These are phyloP conservation scores for Mycocalia duriaeana DNA, from an alignment of 1,284 basidiomycete species.

Conservation along the genomic window DNA sequence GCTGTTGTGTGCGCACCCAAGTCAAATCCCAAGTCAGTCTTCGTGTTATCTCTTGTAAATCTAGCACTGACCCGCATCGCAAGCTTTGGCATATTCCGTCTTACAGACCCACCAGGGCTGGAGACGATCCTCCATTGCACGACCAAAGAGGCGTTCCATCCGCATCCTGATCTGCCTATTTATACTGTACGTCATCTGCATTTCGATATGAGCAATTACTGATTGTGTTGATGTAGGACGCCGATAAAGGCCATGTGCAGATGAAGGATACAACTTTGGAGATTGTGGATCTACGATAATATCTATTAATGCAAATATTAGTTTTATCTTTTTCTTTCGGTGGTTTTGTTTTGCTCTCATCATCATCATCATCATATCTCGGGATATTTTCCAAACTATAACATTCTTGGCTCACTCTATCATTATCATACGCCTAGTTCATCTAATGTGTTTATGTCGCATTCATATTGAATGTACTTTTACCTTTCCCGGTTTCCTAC, in stretches of 20 bases:
- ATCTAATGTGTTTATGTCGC: too few relatives aligned
- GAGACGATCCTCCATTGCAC: constrained; percentile 64
- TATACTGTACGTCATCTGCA: constrained; percentile 57
- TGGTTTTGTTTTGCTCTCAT: too few relatives aligned
- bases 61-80: neutral
- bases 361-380: too few relatives aligned
- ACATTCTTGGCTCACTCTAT: too few relatives aligned
- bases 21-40: constrained; percentile 64
- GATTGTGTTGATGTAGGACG: constrained; percentile 48
- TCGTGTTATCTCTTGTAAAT: constrained; percentile 4
- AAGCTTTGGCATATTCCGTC: constrained; percentile 81
- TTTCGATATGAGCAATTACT: too few relatives aligned
- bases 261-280: constrained; percentile 66
- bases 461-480: too few relatives aligned
- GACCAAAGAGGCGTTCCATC: constrained; percentile 76
- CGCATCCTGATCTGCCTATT: constrained; percentile 74
- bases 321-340: too few relatives aligned
- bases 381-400: too few relatives aligned
- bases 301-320: too few relatives aligned
- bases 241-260: constrained; percentile 77
- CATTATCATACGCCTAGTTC: too few relatives aligned
- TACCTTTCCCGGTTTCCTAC: too few relatives aligned
- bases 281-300: constrained; percentile 64
- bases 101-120: constrained; percentile 82
- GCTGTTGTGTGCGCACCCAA: constrained; percentile 87